Evolutionary conservation across 2,329 filamentous ascomycete genomes (phyloP).

Genomic region (Byssoonygena ceratinophila): DNA sequence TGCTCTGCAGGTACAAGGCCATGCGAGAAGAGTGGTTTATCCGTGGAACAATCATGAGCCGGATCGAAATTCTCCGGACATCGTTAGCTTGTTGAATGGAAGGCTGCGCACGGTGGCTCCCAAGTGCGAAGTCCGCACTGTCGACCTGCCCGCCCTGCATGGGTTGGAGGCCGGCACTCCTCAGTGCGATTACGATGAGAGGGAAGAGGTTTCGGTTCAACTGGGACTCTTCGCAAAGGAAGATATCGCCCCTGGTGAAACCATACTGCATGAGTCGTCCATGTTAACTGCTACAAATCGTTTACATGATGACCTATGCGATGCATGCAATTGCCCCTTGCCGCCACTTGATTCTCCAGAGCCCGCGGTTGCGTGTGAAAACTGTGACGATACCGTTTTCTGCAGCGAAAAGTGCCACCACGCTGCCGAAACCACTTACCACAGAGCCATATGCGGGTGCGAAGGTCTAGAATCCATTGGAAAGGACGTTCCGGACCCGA

Average conservation of each 20-base stretch:
- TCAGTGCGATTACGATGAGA: slow-evolving; percentile 5
- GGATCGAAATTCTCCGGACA: slow-evolving; percentile 44
- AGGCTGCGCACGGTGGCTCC: slow-evolving; percentile 60
- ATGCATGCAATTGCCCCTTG: slow-evolving; percentile 70
- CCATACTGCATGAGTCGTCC: slow-evolving; percentile 70
- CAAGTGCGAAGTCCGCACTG: slow-evolving; percentile 67
- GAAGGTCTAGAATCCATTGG: slow-evolving; percentile 46
- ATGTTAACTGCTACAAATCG: slow-evolving; percentile 82
- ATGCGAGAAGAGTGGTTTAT: slow-evolving; percentile 46
- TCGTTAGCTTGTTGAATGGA: slow-evolving; percentile 58
- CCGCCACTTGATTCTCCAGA: slow-evolving; percentile 43
- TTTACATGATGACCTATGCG: slow-evolving; percentile 75
- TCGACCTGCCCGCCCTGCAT: slow-evolving; percentile 62
- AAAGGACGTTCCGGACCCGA: slow-evolving; percentile 46
- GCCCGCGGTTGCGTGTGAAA: slow-evolving; percentile 40
- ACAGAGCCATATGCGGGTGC: slow-evolving; percentile 48
- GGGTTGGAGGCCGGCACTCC: slow-evolving; percentile 22
- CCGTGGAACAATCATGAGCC: slow-evolving; percentile 54
- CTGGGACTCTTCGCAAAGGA: slow-evolving; percentile 82
- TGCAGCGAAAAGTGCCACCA: slow-evolving; percentile 49
- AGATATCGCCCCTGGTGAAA: slow-evolving; percentile 65
- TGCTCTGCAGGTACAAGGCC: slow-evolving; percentile 30
- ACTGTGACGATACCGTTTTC: slow-evolving; percentile 51
- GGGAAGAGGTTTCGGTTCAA: slow-evolving; percentile 47
- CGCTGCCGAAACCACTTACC: slow-evolving; percentile 47